These are phyloP conservation scores for Globisporangium irregulare DNA, from an alignment of 352 stramenopile species.

Conservation along the genomic window DNA sequence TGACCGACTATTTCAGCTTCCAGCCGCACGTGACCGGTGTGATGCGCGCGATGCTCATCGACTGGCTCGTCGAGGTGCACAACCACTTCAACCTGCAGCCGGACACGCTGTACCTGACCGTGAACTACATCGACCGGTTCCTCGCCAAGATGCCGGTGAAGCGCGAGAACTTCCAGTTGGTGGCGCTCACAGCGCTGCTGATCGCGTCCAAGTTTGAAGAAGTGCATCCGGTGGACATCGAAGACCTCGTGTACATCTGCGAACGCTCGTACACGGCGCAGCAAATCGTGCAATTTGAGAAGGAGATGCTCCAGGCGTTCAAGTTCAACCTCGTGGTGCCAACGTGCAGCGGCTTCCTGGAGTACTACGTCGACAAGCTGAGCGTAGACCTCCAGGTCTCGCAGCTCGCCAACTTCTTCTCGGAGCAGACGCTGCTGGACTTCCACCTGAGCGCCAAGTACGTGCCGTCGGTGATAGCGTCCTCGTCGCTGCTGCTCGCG, in stretches of 20 bases:
- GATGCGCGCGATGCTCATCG: conserved; percentile 71
- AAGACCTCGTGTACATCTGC: conserved; percentile 98
- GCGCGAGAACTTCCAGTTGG: conserved; percentile 95
- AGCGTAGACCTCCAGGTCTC: conserved; percentile 31
- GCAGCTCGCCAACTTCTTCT: conserved; percentile 58
- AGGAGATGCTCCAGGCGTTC: conserved; percentile 93
- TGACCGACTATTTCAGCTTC: conserved; percentile 44
- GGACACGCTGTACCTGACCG: conserved; percentile 97
- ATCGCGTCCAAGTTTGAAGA: conserved; percentile 99
- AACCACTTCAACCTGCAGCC: conserved; percentile 97
- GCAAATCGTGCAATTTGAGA: conserved; percentile 86
- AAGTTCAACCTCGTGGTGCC: conserved; percentile 96
- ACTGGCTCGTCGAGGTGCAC: conserved; percentile 95
- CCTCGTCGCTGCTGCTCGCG: conserved; percentile 42
- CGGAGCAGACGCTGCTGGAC: conserved; percentile 53
- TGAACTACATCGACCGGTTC: conserved; percentile 99
- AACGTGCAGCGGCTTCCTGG: conserved; percentile 94
- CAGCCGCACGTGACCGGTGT: conserved; percentile 48
- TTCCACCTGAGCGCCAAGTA: conserved; percentile 51
- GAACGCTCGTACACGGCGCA: conserved; percentile 93
- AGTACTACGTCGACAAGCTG: conserved; percentile 91
- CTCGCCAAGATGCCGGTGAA: conserved; percentile 87
- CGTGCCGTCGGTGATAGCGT: conserved; percentile 45
- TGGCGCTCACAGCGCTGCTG: conserved; percentile 95
- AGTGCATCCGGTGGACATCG: conserved; percentile 97